A percentile compares a stretch with the other conserved stretches of the same genome.
Evolutionary conservation across 2,329 filamentous ascomycete genomes (phyloP).

Genomic region (Pseudocercospora ulei): DNA sequence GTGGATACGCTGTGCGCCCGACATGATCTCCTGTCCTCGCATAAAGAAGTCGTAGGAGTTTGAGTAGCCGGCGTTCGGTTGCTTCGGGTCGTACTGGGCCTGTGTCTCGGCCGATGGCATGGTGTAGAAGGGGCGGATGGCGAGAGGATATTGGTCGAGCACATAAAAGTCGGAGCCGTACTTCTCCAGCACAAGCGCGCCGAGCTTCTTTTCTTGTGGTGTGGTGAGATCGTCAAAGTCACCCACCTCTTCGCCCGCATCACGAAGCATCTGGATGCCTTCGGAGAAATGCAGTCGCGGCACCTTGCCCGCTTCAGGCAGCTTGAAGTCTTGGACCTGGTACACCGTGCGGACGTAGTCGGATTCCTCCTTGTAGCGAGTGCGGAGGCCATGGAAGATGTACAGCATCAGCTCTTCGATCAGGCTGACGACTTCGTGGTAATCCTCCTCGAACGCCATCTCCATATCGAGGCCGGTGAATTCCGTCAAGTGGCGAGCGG

Average conservation of each 20-base stretch:
- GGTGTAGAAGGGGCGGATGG: slow-evolving; percentile 83
- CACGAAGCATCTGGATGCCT: slow-evolving; percentile 65
- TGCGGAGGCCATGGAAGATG: slow-evolving; percentile 66
- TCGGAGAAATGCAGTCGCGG: slow-evolving; percentile 69
- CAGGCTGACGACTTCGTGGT: slow-evolving; percentile 62
- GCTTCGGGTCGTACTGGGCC: slow-evolving; percentile 36
- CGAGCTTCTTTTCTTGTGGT: slow-evolving; percentile 79
- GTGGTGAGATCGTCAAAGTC: slow-evolving; percentile 73
- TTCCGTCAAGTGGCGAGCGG: slow-evolving; percentile 75
- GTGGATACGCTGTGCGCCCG: slow-evolving; percentile 57
- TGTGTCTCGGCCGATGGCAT: slow-evolving; percentile 62
- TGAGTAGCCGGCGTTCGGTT: slow-evolving; percentile 46
- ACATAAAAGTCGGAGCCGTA: slow-evolving; percentile 95
- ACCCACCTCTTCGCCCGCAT: slow-evolving; percentile 63
- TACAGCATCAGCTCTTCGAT: slow-evolving; percentile 65
- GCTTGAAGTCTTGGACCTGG: slow-evolving; percentile 65
- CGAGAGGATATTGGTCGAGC: slow-evolving; percentile 88
- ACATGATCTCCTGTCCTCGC: slow-evolving; percentile 60
- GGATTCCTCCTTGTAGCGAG: slow-evolving; percentile 60
- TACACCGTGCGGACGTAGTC: slow-evolving; percentile 63
- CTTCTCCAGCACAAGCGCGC: slow-evolving; percentile 74
- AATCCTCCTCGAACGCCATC: slow-evolving; percentile 74
- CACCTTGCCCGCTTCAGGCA: slow-evolving; percentile 64
- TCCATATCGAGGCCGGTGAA: slow-evolving; percentile 84
- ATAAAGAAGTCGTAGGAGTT: slow-evolving; percentile 64